These are phyloP conservation scores for Talaromyces sp. DNA, from an alignment of 2,329 filamentous ascomycete species.

Conservation along the genomic window DNA sequence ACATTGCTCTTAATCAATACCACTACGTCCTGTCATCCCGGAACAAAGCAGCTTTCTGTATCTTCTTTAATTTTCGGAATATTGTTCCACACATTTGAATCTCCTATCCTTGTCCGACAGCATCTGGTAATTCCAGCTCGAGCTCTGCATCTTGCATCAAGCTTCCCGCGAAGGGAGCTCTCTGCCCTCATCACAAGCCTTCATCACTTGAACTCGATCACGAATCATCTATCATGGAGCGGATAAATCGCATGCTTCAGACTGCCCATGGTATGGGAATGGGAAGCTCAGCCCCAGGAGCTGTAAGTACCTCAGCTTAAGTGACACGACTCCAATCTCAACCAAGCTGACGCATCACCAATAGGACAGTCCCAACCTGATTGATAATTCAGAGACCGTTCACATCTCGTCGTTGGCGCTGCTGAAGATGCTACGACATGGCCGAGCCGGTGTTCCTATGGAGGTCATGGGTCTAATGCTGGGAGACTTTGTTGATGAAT, in stretches of 20 bases:
- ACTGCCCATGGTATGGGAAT: conserved; percentile 61
- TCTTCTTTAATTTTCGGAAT: not conserved
- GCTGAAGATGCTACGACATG: conserved; percentile 97
- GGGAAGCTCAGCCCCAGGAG: conserved; percentile 36
- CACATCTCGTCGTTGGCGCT: conserved; percentile 97
- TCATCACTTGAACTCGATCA: not conserved
- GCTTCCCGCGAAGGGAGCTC: conserved; percentile 18
- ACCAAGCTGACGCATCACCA: conserved; percentile 1
- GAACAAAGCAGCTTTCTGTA: not conserved
- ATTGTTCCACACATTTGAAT: not conserved
- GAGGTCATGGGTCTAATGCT: conserved; percentile 99
- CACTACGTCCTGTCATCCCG: not conserved
- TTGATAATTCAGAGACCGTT: conserved; percentile 98
- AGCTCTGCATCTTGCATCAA: conserved; percentile 14
- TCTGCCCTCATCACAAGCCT: conserved; percentile 21
- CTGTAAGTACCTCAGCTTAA: conserved; percentile 32
- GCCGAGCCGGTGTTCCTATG: conserved; percentile 96
- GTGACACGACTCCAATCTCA: not conserved
- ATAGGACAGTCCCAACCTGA: conserved; percentile 83
- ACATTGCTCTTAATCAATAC: not conserved
- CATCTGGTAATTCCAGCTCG: conserved; percentile 8
- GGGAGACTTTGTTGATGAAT: conserved; percentile 98
- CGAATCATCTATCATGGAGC: conserved; percentile 64
- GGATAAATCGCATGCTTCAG: conserved; percentile 83
- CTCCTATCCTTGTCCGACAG: not conserved